Base-by-base conservation (phyloP, 202 grass and related monocot genomes). In the Schoenoplectus triqueter region DNA sequence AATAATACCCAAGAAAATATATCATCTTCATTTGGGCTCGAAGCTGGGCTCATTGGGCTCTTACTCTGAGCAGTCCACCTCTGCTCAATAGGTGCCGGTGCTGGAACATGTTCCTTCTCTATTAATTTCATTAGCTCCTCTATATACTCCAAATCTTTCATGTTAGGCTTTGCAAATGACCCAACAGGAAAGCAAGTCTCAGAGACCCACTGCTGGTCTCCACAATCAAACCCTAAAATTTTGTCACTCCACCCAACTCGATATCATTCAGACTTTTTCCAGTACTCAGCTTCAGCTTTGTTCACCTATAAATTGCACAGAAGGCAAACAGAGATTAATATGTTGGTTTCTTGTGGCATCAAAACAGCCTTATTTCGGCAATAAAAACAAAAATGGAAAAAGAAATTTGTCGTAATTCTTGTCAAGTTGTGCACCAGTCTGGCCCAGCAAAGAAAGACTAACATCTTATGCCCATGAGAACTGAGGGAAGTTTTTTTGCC, bases 211-310 rank as follows among this genome's bases (percentile, higher is more conserved):
- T 98, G 92, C 81, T 95, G 91, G 10, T 92, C 95, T 66, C 95
- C 95, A 93, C 95, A 98, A 86, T 98, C 95, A 82, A 98, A 98
- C 56, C 95, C 92, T 80, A 98, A 78, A 78, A 98, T 93, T 89
- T 98, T 92, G 81, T 98, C 92, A 86, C 95, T 98, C 92, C 92
- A 98, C 41, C 95, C 92, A 63, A 98, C 86, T 31, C 91, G 90
- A 86, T 90, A 95, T 64, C 95, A 92, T 83, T 98, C 95, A 63
- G 92, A 98, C 85, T 88, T 98, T 86, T 85, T 93, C 95, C 95
- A 98, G 85, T 95, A 98, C 64, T 90, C 92, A 51, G 91, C 92
- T 94, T 98, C 95, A 55, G 95, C 91, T 87, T 93, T 92, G 7
- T 83, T 83, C 64, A 83, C 81, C 81, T 83, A 52, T 66, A 15